phyloP scores from a whole-genome alignment of 495 filamentous ascomycete genomes.

The Saxophila tyrrhenica region DNA sequence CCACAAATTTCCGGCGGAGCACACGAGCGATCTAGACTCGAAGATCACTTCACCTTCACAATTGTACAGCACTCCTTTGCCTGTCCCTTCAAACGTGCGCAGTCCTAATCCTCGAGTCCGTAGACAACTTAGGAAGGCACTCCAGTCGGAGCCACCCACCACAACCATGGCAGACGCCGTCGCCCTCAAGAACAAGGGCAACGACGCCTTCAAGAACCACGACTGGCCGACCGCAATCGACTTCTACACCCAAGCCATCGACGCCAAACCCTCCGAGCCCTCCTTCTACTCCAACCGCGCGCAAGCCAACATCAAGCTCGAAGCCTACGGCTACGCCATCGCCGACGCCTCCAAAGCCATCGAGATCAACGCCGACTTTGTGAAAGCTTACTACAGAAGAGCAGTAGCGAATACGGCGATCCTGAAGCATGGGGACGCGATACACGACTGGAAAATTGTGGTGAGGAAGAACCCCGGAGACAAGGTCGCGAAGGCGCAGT shows the following conservation, averaged over 20 bases:
- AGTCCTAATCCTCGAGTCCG: not conserved
- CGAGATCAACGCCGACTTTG: conserved; percentile 74
- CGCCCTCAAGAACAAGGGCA: conserved; percentile 83
- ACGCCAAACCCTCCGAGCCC: conserved; percentile 68
- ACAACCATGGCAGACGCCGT: conserved; percentile 51
- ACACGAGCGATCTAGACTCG: not conserved
- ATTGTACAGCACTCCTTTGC: no score
- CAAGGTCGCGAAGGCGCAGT: conserved; percentile 79
- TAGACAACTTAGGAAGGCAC: not conserved
- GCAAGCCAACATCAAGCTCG: conserved; percentile 91
- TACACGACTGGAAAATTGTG: conserved; percentile 86
- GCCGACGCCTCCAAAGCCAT: conserved; percentile 88
- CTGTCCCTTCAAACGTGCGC: no score
- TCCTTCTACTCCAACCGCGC: conserved; percentile 90
- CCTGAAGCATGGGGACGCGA: conserved; percentile 70
- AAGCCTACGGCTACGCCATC: conserved; percentile 86
- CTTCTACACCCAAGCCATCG: conserved; percentile 83
- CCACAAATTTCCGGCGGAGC: not conserved
- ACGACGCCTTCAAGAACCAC: conserved; percentile 78
- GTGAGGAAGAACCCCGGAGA: conserved; percentile 77
- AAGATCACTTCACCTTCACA: no score
- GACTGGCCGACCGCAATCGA: conserved; percentile 81
- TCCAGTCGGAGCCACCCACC: not conserved
- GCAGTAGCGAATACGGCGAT: conserved; percentile 86
- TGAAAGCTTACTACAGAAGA: conserved; percentile 93